Evolutionary conservation across 1,284 basidiomycete species (phyloP).

Genomic region (Melampsora abietis-canadensis): DNA sequence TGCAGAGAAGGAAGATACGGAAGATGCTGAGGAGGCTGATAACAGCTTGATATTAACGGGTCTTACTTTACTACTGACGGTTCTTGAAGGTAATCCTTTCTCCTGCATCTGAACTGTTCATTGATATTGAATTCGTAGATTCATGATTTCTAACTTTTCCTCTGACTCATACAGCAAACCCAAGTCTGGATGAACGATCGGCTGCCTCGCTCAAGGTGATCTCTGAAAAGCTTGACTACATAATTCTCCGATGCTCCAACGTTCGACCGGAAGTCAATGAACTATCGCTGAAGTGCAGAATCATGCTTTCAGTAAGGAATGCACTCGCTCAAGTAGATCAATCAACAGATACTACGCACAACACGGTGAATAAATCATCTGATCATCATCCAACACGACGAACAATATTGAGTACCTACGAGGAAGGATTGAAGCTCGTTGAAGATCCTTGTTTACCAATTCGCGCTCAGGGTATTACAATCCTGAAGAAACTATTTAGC

Average conservation of each 20-base stretch:
- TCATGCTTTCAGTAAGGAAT: conserved; percentile 28
- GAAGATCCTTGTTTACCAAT: conserved; percentile 93
- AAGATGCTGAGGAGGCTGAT: conserved; percentile 12
- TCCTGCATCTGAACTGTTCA: neutral
- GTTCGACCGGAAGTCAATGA: conserved; percentile 16
- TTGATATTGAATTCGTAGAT: neutral
- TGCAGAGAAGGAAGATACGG: neutral
- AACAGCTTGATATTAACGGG: conserved; percentile 14
- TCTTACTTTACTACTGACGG: conserved; percentile 15
- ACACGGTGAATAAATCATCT: neutral
- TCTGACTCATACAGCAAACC: conserved; percentile 7
- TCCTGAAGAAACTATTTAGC: conserved; percentile 71
- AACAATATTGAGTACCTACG: conserved; percentile 59
- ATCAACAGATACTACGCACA: neutral
- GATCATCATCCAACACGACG: neutral
- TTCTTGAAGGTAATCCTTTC: conserved; percentile 13
- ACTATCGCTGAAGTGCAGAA: conserved; percentile 19
- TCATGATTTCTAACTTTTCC: neutral
- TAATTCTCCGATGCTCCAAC: conserved; percentile 6
- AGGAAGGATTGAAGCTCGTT: conserved; percentile 78
- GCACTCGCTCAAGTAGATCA: conserved; percentile 18
- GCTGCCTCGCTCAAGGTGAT: conserved; percentile 20
- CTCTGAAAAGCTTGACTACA: conserved; percentile 9
- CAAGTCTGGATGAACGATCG: conserved; percentile 19
- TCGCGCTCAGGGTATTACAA: conserved; percentile 81